These are phyloP conservation scores for Dionaea muscipula DNA, from an alignment of 179 eudicot species.

Conservation along the genomic window DNA sequence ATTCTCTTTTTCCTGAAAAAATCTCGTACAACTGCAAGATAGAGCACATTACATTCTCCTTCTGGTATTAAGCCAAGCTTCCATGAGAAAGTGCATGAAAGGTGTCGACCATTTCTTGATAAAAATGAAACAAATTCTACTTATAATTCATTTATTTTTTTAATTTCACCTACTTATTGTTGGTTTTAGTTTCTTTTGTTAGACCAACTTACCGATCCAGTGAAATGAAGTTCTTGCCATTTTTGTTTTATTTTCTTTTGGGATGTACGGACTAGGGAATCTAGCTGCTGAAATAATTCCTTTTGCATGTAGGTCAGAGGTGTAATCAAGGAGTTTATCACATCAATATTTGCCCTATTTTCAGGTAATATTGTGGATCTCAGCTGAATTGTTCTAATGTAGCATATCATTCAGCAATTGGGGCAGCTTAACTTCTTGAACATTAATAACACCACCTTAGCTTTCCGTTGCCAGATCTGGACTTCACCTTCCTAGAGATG, in stretches of 20 bases:
- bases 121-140: too few species aligned
- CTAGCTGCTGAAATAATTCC: constrained; percentile 4
- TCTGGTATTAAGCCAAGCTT: background rate
- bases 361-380: constrained; percentile 20
- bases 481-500: constrained; percentile 66
- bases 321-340: constrained; percentile 45
- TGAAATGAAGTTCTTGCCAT: too few species aligned
- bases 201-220: too few species aligned
- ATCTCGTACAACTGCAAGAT: background rate
- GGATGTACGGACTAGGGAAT: too few species aligned
- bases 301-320: constrained; percentile 25
- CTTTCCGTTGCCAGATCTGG: constrained; percentile 32
- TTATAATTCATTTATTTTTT: too few species aligned
- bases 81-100: background rate
- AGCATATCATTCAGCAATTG: too few species aligned
- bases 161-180: too few species aligned
- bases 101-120: background rate
- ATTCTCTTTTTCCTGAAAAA: background rate
- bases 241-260: too few species aligned
- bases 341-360: constrained; percentile 28
- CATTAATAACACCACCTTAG: background rate
- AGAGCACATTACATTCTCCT: background rate
- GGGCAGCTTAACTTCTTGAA: background rate
- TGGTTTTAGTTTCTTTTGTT: too few species aligned
- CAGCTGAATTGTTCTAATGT: background rate